Percentiles rank a stretch among this genome's conserved stretches.
phyloP scores from a whole-genome alignment of 495 filamentous ascomycete genomes.

The Terfezia claveryi region DNA sequence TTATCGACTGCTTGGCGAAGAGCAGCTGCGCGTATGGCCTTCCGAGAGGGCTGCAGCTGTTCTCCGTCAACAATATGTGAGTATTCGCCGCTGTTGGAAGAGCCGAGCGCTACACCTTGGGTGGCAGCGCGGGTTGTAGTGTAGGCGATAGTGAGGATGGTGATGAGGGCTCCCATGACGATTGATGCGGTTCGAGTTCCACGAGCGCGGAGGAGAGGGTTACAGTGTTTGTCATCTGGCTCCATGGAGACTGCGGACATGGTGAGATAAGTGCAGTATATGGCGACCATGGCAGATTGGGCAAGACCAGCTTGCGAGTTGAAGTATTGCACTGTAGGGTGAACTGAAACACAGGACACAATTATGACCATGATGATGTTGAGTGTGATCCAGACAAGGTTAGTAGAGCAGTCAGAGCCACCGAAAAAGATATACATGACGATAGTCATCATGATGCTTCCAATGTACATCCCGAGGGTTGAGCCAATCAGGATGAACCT shows the following conservation, averaged over 20 bases:
- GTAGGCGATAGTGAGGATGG: conserved; percentile 92
- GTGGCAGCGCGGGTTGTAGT: conserved; percentile 93
- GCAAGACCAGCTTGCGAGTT: conserved; percentile 86
- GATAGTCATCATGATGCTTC: conserved; percentile 76
- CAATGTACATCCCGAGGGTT: conserved; percentile 82
- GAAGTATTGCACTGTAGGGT: conserved; percentile 72
- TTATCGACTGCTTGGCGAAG: conserved; percentile 80
- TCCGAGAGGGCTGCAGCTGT: conserved; percentile 63
- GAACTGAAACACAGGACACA: conserved; percentile 66
- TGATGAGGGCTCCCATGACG: conserved; percentile 78
- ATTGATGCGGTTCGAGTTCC: conserved; percentile 79
- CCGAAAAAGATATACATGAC: conserved; percentile 98
- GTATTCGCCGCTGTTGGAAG: conserved; percentile 37
- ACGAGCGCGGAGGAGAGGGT: conserved; percentile 70
- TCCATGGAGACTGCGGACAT: conserved; percentile 98
- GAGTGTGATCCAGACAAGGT: conserved; percentile 39
- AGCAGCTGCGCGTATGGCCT: conserved; percentile 80
- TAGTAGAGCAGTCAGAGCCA: conserved; percentile 39
- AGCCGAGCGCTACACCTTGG: conserved; percentile 62
- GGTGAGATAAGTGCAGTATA: conserved; percentile 96
- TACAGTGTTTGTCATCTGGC: conserved; percentile 84
- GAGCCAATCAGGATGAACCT: conserved; percentile 70
- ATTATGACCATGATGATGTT: conserved; percentile 69
- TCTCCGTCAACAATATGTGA: conserved; percentile 39
- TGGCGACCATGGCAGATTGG: conserved; percentile 88